Base-by-base conservation (phyloP, 148 eudicot genomes). In the Chenopodium berlandieri region DNA sequence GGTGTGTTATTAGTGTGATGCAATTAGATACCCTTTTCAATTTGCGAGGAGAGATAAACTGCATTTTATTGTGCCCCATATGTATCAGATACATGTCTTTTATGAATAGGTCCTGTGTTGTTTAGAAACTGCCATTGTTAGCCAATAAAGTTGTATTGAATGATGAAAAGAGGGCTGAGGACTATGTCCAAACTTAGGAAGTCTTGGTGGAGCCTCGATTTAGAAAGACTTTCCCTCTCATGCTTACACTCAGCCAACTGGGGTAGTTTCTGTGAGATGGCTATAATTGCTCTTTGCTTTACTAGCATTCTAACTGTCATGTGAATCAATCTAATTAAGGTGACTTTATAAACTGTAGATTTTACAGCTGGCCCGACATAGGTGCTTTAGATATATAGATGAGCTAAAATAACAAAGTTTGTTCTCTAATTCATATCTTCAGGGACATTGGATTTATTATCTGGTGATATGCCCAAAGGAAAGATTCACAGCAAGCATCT, bases 371-470 rank as follows among this genome's bases (percentile, higher is more conserved):
- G 44, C 44, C 44, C 8, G 2, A 13, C 3, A 2, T 10, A 0
- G 54, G 54, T 50, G 14, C 54, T 50, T 50, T 7, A 67, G 71
- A 25, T 30, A 7, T 10, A 67, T 13, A 9, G 17, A 12, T 9
- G 2, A 20, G 66, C n/a, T 25, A n/a, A 62, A 67, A 3, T 67
- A 30, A 67, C 71, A 27, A 9, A 67, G 37, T 30, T 27, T 20
- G 27, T 80, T 14, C 77, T 85, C 37, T 32, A 66, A 14, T 78
- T 80, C 30, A 64, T 32, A 68, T 85, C 84, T 65, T 50, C 87
- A 95, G 99, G 99, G 80, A 80, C 92, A 85, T 82, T 95, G 89
- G 97, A 95, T 81, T 88, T 95, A 78, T 88, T 91, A 82, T 92
- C 93, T 27, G 91, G 92, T 67, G 97, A 92, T 87, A 85, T 91